phyloP scores from a whole-genome alignment of 495 filamentous ascomycete genomes.

The Podospora bellae-mahoneyi region DNA sequence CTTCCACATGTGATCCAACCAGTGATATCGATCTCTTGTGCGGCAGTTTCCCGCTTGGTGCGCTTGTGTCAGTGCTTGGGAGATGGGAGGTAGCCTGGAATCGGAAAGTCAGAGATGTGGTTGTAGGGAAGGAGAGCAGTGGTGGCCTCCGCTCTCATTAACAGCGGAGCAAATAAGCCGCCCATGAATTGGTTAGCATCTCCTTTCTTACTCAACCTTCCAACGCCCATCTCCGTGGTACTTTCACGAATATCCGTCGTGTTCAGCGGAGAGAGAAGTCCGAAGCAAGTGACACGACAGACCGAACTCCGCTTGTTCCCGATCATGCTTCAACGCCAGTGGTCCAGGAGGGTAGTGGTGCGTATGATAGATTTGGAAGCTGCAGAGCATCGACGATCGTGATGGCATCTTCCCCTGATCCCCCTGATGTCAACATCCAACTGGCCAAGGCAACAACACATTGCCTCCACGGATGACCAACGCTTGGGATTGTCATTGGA shows the following conservation, averaged over 20 bases:
- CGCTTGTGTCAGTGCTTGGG: not conserved
- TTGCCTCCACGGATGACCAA: not conserved
- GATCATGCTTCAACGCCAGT: not conserved
- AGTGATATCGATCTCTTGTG: not conserved
- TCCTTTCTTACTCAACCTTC: not conserved
- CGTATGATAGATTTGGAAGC: not conserved
- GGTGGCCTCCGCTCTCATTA: not conserved
- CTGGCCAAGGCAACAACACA: not conserved
- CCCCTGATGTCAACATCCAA: not conserved
- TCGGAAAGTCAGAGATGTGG: not conserved
- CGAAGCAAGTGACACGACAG: not conserved
- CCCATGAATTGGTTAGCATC: not conserved
- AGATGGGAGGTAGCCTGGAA: not conserved
- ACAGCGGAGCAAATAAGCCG: not conserved
- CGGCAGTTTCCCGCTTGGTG: not conserved
- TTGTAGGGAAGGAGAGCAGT: not conserved
- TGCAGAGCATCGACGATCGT: constrained; percentile 4
- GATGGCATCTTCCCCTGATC: not conserved
- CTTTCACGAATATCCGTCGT: not conserved
- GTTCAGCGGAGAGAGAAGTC: not conserved
- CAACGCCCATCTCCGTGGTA: not conserved
- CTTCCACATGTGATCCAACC: not conserved
- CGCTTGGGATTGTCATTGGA: not conserved
- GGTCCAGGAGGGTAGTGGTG: too few relatives aligned
- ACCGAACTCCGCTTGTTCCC: not conserved